A percentile compares a stretch with the other conserved stretches of the same genome.
phyloP scores from a whole-genome alignment of 2,329 filamentous ascomycete genomes.

The Metarhizium humberi region DNA sequence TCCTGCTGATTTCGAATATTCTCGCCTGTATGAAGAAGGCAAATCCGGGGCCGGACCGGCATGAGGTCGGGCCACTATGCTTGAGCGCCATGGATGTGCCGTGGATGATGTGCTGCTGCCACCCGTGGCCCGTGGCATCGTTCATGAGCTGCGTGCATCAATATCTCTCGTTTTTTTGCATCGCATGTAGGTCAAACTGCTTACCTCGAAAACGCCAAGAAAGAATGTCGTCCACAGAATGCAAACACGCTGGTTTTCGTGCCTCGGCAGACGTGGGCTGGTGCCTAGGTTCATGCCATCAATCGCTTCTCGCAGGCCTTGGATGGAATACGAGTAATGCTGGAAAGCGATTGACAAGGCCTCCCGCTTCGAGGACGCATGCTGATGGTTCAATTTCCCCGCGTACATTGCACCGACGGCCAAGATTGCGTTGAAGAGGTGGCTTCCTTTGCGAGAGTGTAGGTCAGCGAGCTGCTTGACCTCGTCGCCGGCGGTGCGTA shows the following conservation, averaged over 20 bases:
- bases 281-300: neutral
- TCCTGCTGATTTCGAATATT: slow-evolving; percentile 22
- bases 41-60: neutral
- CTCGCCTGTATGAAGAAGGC: slow-evolving; percentile 11
- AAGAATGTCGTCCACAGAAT: slow-evolving; percentile 25
- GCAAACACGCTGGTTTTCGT: slow-evolving; percentile 1
- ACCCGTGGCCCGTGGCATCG: slow-evolving; percentile 5
- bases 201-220: slow-evolving; percentile 25
- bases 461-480: slow-evolving; percentile 12
- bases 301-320: slow-evolving; percentile 13
- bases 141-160: slow-evolving; percentile 1
- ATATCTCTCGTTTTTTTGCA: neutral
- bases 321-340: slow-evolving; percentile 18
- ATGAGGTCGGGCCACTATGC: slow-evolving; percentile 3
- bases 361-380: neutral
- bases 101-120: slow-evolving; percentile 7
- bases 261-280: neutral
- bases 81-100: slow-evolving; percentile 4
- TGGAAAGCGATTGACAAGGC: slow-evolving; percentile 9
- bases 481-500: slow-evolving; percentile 9
- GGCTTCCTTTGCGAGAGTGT: neutral
- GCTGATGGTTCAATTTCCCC: neutral
- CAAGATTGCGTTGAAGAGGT: slow-evolving; percentile 20
- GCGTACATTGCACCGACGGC: slow-evolving; percentile 11
- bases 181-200: neutral